Conservation (phyloP, 495 filamentous ascomycete species). For the Hyaloscypha hepaticicola region DNA sequence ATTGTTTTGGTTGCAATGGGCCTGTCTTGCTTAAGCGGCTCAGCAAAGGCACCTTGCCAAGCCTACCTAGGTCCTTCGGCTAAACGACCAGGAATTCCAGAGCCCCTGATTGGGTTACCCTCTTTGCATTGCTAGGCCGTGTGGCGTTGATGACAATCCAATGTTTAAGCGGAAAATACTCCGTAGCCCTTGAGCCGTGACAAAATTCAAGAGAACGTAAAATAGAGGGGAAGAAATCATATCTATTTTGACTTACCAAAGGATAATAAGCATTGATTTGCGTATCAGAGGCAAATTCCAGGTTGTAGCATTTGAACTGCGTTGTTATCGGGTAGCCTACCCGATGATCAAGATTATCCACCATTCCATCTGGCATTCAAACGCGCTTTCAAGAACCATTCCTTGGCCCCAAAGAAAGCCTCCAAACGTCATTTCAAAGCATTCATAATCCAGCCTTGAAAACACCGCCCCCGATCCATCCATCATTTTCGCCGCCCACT, state of each 20-base stretch:
- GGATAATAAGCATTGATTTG: too few relatives aligned
- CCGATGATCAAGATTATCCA: background rate
- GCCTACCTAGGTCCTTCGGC: too few relatives aligned
- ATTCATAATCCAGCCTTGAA: constrained; percentile 1
- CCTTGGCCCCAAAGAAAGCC: background rate
- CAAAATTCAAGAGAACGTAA: background rate
- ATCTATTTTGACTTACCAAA: background rate
- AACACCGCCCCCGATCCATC: constrained; percentile 5
- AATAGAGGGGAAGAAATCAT: background rate
- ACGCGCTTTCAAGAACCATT: background rate
- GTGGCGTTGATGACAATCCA: background rate
- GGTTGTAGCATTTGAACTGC: background rate
- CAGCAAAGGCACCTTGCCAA: too few relatives aligned
- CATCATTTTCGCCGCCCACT: constrained; percentile 20
- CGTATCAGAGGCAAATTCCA: background rate
- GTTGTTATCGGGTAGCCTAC: background rate
- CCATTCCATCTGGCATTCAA: background rate
- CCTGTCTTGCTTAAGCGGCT: too few relatives aligned
- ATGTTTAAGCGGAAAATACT: background rate
- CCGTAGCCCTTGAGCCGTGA: background rate
- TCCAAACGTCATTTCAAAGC: background rate
- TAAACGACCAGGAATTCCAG: too few relatives aligned
- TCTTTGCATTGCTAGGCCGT: background rate
- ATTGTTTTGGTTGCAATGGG: too few relatives aligned
- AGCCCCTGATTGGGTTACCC: background rate